Evolutionary conservation across 2,329 filamentous ascomycete genomes (phyloP), one percentile per base, ranked within the genome.

Genomic region (Talaromyces atroroseus): DNA sequence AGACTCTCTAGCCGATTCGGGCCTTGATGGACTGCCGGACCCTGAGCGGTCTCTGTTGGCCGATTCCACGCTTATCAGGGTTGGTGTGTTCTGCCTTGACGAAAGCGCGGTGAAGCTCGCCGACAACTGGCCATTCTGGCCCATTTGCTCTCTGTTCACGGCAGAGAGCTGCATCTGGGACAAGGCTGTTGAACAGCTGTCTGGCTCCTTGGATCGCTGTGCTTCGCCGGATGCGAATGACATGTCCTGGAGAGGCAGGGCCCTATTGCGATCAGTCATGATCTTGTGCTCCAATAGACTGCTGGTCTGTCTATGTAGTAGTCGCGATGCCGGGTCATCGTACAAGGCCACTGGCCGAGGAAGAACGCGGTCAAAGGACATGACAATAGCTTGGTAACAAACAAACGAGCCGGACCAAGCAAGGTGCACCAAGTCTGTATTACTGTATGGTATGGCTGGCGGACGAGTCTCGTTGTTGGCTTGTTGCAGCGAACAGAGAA

Each of bases 281-380:
- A 75, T 72, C 60, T 72, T 74, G 61, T 74, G 72, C 55, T 74
- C 72, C 56, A 73, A 62, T 32, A 74, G 65, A 54, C 67, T 71
- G 61, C 66, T 73, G 42, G 65, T 63, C 14, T 64, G 62, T 63
- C 70, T 66, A 32, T 53, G 45, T 40, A 65, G 45, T 38, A 65
- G 62, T 59, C 67, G 66, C 60, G 66, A 65, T 52, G 67, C 57
- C 62, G 66, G 58, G 53, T 75, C 72, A 71, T 76, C 66, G 59
- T 69, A 71, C 55, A 78, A 65, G 62, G 71, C 70, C 63, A 69
- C 63, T 56, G 74, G 74, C 56, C 70, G 70, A 58, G 75, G 75
- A 34, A 78, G 73, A 55, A 77, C 72, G 71, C 75, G 74, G 65
- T 78, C 74, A 68, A 73, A 77, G 72, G 74, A 76, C 73, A 77